A percentile compares a stretch with the other conserved stretches of the same genome.
These are phyloP conservation scores for Lophiotrema nucula DNA, from an alignment of 495 filamentous ascomycete species.

Conservation along the genomic window DNA sequence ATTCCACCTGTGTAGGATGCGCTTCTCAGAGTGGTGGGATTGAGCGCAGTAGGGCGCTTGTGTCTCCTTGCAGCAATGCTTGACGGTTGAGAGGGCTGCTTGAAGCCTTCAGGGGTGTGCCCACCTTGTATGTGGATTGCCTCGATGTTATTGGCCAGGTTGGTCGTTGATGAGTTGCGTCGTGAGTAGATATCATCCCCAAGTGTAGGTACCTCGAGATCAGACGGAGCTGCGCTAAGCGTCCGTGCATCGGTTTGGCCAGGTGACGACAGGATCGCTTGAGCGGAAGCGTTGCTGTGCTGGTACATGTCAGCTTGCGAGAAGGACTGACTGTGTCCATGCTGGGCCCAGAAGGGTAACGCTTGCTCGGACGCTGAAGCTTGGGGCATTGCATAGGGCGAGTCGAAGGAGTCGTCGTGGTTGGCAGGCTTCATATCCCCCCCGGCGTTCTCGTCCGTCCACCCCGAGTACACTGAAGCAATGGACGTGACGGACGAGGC, in stretches of 20 bases:
- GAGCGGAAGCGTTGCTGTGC: constrained; percentile 28
- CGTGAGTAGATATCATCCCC: constrained; percentile 27
- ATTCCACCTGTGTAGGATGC: constrained; percentile 39
- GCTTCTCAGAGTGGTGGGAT: constrained; percentile 39
- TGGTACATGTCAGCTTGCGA: constrained; percentile 31
- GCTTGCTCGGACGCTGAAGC: constrained; percentile 25
- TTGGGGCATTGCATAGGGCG: constrained; percentile 20
- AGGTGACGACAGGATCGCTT: constrained; percentile 27
- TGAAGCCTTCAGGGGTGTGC: constrained; percentile 33
- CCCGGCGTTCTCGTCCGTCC: constrained; percentile 28
- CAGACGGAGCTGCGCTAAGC: constrained; percentile 13
- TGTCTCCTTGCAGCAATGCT: constrained; percentile 42
- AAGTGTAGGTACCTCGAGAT: constrained; percentile 20
- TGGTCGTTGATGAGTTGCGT: constrained; percentile 34
- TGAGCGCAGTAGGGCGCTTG: constrained; percentile 38
- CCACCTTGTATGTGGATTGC: constrained; percentile 27
- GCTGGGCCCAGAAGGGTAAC: constrained; percentile 20
- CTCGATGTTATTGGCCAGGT: constrained; percentile 30
- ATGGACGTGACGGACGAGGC: constrained; percentile 29
- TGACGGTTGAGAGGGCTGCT: constrained; percentile 35
- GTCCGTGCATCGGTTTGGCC: constrained; percentile 20
- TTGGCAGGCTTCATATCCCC: constrained; percentile 17
- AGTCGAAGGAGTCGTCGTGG: constrained; percentile 24
- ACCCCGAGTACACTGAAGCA: constrained; percentile 27
- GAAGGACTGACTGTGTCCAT: constrained; percentile 19